Conservation (phyloP, 2,329 filamentous ascomycete species). For the Aspergillus pseudotamarii region DNA sequence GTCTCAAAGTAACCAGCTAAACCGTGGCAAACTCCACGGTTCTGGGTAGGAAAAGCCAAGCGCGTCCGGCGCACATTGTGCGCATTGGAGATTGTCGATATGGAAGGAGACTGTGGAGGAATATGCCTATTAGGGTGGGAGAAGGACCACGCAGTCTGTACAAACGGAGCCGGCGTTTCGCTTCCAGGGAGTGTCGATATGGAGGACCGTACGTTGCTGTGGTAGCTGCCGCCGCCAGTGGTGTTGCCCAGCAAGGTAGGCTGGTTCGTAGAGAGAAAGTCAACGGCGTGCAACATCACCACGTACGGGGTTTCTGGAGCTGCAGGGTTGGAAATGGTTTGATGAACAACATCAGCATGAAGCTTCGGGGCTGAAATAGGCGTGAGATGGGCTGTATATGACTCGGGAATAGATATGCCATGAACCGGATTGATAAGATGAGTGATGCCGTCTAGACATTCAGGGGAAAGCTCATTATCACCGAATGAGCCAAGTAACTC, state of each 20-base stretch:
- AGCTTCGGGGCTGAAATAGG: constrained; percentile 87
- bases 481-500: constrained; percentile 91
- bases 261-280: constrained; percentile 76
- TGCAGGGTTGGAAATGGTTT: constrained; percentile 63
- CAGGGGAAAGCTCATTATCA: constrained; percentile 94
- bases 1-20: constrained; percentile 95
- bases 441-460: constrained; percentile 95
- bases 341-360: constrained; percentile 74
- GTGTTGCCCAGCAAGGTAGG: constrained; percentile 33
- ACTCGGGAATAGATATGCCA: constrained; percentile 90
- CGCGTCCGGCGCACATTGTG: constrained; percentile 85
- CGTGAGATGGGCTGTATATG: constrained; percentile 92
- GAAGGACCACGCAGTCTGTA: constrained; percentile 50
- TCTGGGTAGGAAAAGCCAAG: constrained; percentile 74
- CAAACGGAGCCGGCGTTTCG: constrained; percentile 40
- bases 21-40: constrained; percentile 84
- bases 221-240: constrained; percentile 20
- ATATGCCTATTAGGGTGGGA: constrained; percentile 46
- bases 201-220: constrained; percentile 30
- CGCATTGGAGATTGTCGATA: constrained; percentile 71
- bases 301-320: constrained; percentile 94
- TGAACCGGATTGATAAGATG: constrained; percentile 77
- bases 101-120: constrained; percentile 32
- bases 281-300: constrained; percentile 85
- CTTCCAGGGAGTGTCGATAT: constrained; percentile 32